Percentiles rank a stretch among this genome's conserved stretches.
These are phyloP conservation scores for Termitomyces sp. DNA, from an alignment of 768 basidiomycete species.

Conservation along the genomic window DNA sequence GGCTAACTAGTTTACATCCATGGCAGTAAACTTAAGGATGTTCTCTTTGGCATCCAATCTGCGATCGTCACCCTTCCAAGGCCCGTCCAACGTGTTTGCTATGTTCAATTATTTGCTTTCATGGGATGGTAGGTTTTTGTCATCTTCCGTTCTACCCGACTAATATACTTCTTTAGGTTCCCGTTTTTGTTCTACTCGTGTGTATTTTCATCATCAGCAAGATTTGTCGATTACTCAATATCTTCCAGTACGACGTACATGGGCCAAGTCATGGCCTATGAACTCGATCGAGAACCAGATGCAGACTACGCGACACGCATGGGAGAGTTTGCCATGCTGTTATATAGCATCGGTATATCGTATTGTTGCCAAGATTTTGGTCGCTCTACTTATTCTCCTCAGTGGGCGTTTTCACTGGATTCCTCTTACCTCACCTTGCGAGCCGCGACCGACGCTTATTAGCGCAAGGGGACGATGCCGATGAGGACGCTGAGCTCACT, in stretches of 20 bases:
- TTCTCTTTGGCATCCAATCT: conserved; percentile 71
- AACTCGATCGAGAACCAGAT: conserved; percentile 69
- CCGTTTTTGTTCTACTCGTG: conserved; percentile 93
- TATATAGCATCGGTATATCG: conserved; percentile 79
- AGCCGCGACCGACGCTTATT: conserved; percentile 79
- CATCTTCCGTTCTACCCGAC: conserved; percentile 1
- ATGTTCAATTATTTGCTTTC: conserved; percentile 92
- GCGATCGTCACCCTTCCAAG: conserved; percentile 74
- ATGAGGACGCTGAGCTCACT: conserved; percentile 68
- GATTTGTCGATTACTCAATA: neutral
- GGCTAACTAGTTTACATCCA: conserved; percentile 6
- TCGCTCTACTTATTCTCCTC: neutral
- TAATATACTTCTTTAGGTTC: conserved; percentile 48
- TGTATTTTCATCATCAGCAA: conserved; percentile 15
- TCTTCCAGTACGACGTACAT: conserved; percentile 78
- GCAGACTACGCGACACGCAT: conserved; percentile 77
- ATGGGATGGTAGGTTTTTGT: conserved; percentile 79
- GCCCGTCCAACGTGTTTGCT: conserved; percentile 84
- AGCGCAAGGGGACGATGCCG: conserved; percentile 61
- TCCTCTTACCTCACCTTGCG: conserved; percentile 73
- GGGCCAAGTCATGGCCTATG: conserved; percentile 88
- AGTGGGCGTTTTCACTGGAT: conserved; percentile 87
- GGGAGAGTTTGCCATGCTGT: conserved; percentile 84
- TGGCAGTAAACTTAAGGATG: conserved; percentile 55
- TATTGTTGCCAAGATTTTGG: neutral